A percentile compares a stretch with the other conserved stretches of the same genome.
Conservation (phyloP, 2,329 filamentous ascomycete species). For the Aaosphaeria pasadenensis region DNA sequence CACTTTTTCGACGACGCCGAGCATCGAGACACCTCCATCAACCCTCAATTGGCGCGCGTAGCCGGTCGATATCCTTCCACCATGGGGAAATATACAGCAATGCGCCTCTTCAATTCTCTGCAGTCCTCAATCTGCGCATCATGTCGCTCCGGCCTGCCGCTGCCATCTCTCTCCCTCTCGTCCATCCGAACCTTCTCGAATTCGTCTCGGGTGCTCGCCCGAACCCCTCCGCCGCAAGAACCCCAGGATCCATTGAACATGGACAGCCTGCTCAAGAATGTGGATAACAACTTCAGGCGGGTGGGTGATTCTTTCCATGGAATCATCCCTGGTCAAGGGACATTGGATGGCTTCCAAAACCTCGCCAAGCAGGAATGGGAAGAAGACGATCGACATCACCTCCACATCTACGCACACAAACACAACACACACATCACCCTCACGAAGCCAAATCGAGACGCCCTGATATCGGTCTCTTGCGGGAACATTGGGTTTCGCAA, state of each 20-base stretch:
- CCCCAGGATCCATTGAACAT: slow-evolving; percentile 9
- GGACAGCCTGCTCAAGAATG: slow-evolving; percentile 9
- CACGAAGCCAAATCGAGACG: slow-evolving; percentile 74
- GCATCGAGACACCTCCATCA: neutral
- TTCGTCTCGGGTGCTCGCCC: slow-evolving; percentile 7
- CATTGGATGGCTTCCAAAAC: slow-evolving; percentile 8
- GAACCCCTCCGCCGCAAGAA: too few species aligned
- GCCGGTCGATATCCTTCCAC: slow-evolving; percentile 8
- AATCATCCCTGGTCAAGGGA: slow-evolving; percentile 15
- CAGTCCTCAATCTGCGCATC: slow-evolving; percentile 35
- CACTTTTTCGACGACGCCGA: slow-evolving; percentile 12
- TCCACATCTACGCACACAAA: slow-evolving; percentile 83
- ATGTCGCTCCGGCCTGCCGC: slow-evolving; percentile 30
- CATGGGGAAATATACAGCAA: slow-evolving; percentile 23
- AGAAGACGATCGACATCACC: slow-evolving; percentile 66
- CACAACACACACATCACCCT: slow-evolving; percentile 96
- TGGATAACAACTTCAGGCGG: slow-evolving; percentile 14
- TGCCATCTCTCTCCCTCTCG: slow-evolving; percentile 9
- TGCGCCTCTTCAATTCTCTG: slow-evolving; percentile 29
- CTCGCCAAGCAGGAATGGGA: slow-evolving; percentile 23
- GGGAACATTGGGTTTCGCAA: slow-evolving; percentile 94
- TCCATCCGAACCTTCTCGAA: slow-evolving; percentile 33
- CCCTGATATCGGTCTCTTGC: slow-evolving; percentile 74
- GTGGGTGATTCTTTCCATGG: slow-evolving; percentile 7
- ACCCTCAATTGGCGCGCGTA: slow-evolving; percentile 4